Percentiles rank a stretch among this genome's conserved stretches.
phyloP scores from a whole-genome alignment of 129 eudicot species.

The Helichrysum umbraculigerum region DNA sequence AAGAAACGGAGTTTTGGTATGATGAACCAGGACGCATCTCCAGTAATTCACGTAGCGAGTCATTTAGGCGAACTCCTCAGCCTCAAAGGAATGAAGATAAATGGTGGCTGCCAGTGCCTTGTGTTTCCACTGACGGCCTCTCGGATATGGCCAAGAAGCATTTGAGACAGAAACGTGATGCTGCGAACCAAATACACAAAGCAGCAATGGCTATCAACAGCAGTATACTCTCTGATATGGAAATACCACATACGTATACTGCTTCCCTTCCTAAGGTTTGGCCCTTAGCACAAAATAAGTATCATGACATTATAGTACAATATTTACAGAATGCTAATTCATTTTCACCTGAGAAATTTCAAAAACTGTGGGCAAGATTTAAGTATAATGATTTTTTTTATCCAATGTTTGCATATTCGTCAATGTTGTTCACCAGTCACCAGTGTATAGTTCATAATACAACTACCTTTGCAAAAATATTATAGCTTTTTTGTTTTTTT shows the following conservation, averaged over 20 bases:
- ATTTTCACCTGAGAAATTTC: too few relatives aligned
- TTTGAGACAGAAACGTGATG: conserved; percentile 59
- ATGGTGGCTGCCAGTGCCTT: conserved; percentile 87
- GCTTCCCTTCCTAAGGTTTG: conserved; percentile 84
- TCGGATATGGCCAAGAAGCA: conserved; percentile 67
- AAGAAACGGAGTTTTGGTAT: conserved; percentile 82
- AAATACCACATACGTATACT: conserved; percentile 62
- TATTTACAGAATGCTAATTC: too few relatives aligned
- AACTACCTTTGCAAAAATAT: background rate
- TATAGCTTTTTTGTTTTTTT: conserved; percentile 14
- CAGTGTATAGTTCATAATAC: too few relatives aligned
- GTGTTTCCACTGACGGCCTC: conserved; percentile 60
- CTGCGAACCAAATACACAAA: conserved; percentile 75
- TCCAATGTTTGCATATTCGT: too few relatives aligned
- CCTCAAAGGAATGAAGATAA: conserved; percentile 67
- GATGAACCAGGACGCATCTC: conserved; percentile 71
- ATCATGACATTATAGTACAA: background rate
- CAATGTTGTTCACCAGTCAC: too few relatives aligned
- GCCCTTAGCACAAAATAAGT: background rate
- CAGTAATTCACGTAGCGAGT: conserved; percentile 51
- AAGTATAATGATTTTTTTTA: background rate
- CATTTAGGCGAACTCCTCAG: conserved; percentile 56
- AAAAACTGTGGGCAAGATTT: too few relatives aligned
- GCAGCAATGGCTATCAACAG: conserved; percentile 85
- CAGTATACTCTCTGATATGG: conserved; percentile 73